Evolutionary conservation across 352 stramenopile species (phyloP), one percentile per base, ranked within the genome.

Genomic region (Phytopythium cucurbitacearum): DNA sequence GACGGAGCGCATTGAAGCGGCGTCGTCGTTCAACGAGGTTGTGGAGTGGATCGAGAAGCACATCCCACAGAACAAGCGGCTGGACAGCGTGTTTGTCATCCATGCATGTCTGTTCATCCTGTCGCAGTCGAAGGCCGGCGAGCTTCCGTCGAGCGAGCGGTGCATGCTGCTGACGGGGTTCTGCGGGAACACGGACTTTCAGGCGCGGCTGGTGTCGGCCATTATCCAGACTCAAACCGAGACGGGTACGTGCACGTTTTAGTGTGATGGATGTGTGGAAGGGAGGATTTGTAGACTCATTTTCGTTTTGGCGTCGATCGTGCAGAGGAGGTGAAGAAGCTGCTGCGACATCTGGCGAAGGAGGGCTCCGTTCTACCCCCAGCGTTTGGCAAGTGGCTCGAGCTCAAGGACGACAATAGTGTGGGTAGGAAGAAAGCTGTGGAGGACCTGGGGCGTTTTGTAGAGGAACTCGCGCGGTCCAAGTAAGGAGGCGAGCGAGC

Each of bases 331-430:
- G 58, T 87, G 39, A 91, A 91, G 67, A 62, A 65, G 21, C 51
- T 91, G 50, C 65, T 91, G 32, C 69, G 73, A 50, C 77, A 91
- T 59, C 62, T 94, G 50, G 60, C 85, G 35, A 87, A 89, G 56
- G 76, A 90, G 46, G 65, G 70, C 36, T 71, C 68, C 1, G 53
- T 87, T 54, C 64, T 75, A 39, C 63, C 63, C 3, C 65, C 65
- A 3, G 75, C 80, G 34, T 78, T 89, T 32, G 65, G 35, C 65
- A 86, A 80, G 57, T 94, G 83, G 83, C 69, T 87, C 12, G 79
- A 88, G 48, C 61, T 89, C 42, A 85, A 86, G 66, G 71, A 75
- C 56, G 79, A 91, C 69, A 80, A 80, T 75, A 90, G 75, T 70
- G 70, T 76, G 49, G 69, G 61, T 68, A 82, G 80, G 62, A 87